Percentiles rank a stretch among this genome's conserved stretches.
phyloP scores from a whole-genome alignment of 2,329 filamentous ascomycete species.

The Curvularia lunata region DNA sequence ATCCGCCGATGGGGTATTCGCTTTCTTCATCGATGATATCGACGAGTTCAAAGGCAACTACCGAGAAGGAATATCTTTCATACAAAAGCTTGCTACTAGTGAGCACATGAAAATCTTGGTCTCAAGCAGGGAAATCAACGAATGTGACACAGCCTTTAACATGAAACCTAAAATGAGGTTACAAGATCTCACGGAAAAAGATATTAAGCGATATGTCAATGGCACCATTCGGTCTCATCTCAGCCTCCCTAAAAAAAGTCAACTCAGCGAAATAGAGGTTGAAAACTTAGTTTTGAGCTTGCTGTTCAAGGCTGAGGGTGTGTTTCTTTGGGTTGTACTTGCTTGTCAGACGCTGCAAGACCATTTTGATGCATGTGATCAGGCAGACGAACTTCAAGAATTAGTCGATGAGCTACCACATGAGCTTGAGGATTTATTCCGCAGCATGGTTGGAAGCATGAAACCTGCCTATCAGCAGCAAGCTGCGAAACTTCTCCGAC shows the following conservation, averaged over 20 bases:
- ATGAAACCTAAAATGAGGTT: background rate
- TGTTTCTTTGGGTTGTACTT: conserved; percentile 5
- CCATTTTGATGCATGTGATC: background rate
- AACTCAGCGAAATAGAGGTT: background rate
- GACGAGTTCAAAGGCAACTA: conserved; percentile 6
- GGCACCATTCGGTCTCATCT: background rate
- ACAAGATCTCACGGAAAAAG: background rate
- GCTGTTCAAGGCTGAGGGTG: background rate
- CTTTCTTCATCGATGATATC: conserved; percentile 7
- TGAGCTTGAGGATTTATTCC: background rate
- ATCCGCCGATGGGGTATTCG: background rate
- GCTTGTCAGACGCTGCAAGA: background rate
- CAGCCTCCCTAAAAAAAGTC: background rate
- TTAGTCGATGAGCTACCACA: background rate
- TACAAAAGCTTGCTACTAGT: background rate
- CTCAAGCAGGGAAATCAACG: conserved; percentile 1
- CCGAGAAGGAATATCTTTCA: background rate
- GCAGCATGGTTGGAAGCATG: background rate
- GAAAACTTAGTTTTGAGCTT: background rate
- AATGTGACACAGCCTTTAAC: background rate
- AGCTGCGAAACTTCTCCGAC: background rate
- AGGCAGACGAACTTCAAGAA: background rate
- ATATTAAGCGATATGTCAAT: background rate
- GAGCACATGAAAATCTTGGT: background rate
- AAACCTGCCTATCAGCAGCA: background rate